Base-by-base conservation (phyloP, 1,139 yeast species). In the Keqinozyma sinolaborantium region DNA sequence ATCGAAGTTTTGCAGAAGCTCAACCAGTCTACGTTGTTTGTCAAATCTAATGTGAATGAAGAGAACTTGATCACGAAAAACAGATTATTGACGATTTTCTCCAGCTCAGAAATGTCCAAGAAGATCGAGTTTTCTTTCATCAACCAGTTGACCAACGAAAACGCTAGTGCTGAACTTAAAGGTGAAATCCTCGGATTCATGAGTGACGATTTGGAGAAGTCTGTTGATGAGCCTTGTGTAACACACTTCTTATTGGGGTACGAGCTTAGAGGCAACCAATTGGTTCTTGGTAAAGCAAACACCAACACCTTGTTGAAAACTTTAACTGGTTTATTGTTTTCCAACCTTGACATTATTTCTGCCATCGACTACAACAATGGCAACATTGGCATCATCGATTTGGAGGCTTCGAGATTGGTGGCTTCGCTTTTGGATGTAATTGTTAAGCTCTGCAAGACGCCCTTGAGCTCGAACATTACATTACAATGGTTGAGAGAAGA, bases 231-330 rank as follows among this genome's bases (percentile, higher is more conserved):
- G 5, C 71, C 80, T 2, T 73, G 80, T 0, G 70, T 83, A 2
- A 65, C 90, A 1, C 97, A 88, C 51, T 80, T 82, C 44, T 55
- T 92, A 8, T 66, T 92, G 2, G 97, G 97, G 0, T 88, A 79
- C 36, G 56, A 56, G 23, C 51, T 55, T 10, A 55, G 54, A 34
- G 74, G 71, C 2, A 64, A 55, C 18, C 49, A 49, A 26, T 48
- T 64, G 21, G 34, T 48, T 10, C 39, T 53, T 2, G 33, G 47
- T 5, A 42, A 42, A 3, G 38, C 47, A 3, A 33, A 39, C 2
- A 35, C 37, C 2, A 44, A 34, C 2, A 60, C 65, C 11, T 55
- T 85, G 8, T 64, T 88, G 32, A 68, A 64, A 23, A 63, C 81
- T 0, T 51, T 87, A 10, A 48, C 84, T 6, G 56, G 52, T 12